Evolutionary conservation across 192 early-diverging fungal species (phyloP), one percentile per base, ranked within the genome.

Genomic region (Podila minutissima): DNA sequence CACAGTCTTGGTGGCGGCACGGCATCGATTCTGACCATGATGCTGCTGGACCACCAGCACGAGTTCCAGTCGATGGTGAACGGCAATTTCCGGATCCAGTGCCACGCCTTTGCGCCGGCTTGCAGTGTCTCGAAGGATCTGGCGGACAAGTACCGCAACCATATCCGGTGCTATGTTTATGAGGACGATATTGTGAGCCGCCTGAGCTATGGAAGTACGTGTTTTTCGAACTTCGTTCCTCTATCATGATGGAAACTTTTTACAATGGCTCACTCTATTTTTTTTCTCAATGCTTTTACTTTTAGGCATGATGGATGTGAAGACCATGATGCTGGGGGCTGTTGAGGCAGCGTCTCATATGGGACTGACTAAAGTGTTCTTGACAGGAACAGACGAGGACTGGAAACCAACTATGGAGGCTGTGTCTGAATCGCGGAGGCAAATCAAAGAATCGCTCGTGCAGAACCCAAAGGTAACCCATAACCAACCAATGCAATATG

Each of bases 1-100:
- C 93, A 94, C 65, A 92, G 90, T 68, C 83, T 95, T 9, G 93
- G 93, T 19, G 92, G 82, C 10, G 91, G 90, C 5, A 91, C 91
- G 0, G 92, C 93, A 1, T 88, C 92, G 2, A 85, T 93, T 13
- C 66, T 95, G 62, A 91, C 91, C 11, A 95, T 94, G 53, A 91
- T 94, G 89, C 37, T 95, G 15, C 74, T 84, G 29, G 89, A 92
- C 65, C 86, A 88, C 61, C 79, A 88, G 5, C 75, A 84, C 37
- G 87, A 88, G 64, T 88, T 88, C 49, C 72, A 72, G 41, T 70
- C 76, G 3, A 32, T 87, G 11, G 81, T 85, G 55, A 76, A 83
- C 28, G 72, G 74, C 20, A 46, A 83, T n/a, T 85, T 89, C 59
- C 59, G 69, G 58, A 78, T 90, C 12, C 63, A 74, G 20, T 88